Conservation (phyloP, 2,329 filamentous ascomycete species). For the Colletotrichum scovillei region DNA sequence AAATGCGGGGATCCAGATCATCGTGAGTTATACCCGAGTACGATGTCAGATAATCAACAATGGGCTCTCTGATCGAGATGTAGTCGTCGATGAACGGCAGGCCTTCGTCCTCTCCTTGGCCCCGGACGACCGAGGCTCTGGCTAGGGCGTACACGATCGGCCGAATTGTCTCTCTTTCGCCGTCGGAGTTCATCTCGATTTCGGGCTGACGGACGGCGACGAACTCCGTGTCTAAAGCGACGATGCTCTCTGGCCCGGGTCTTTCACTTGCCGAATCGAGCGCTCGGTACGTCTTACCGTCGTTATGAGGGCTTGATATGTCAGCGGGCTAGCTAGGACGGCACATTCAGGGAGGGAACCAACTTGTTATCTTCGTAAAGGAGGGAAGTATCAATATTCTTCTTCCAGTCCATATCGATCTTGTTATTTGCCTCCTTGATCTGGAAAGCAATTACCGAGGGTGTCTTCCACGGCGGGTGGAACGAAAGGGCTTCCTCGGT, state of each 20-base stretch:
- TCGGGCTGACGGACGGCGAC: conserved; percentile 93
- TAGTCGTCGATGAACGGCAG: conserved; percentile 97
- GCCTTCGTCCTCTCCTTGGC: conserved; percentile 81
- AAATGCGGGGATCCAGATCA: conserved; percentile 84
- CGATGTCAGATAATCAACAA: conserved; percentile 94
- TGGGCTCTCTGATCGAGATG: conserved; percentile 88
- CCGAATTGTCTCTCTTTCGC: conserved; percentile 89
- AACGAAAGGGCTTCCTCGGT: conserved; percentile 89
- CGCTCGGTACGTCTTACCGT: conserved; percentile 68
- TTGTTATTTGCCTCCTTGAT: conserved; percentile 82
- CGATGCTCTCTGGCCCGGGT: conserved; percentile 77
- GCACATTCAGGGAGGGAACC: conserved; percentile 37
- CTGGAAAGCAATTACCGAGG: conserved; percentile 89
- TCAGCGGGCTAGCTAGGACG: conserved; percentile 37
- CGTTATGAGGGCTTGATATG: conserved; percentile 50
- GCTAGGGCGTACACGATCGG: conserved; percentile 92
- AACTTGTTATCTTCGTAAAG: conserved; percentile 78
- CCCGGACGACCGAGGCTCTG: conserved; percentile 90
- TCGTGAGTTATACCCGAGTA: conserved; percentile 91
- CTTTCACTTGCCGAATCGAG: conserved; percentile 70
- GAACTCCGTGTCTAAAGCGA: conserved; percentile 96
- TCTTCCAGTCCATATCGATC: conserved; percentile 89
- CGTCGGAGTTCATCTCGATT: conserved; percentile 95
- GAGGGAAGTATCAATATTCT: conserved; percentile 83
- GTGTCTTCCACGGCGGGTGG: conserved; percentile 91